phyloP scores from a whole-genome alignment of 192 early-diverging fungal genomes.

The Rhizoclosmatium globosum region DNA sequence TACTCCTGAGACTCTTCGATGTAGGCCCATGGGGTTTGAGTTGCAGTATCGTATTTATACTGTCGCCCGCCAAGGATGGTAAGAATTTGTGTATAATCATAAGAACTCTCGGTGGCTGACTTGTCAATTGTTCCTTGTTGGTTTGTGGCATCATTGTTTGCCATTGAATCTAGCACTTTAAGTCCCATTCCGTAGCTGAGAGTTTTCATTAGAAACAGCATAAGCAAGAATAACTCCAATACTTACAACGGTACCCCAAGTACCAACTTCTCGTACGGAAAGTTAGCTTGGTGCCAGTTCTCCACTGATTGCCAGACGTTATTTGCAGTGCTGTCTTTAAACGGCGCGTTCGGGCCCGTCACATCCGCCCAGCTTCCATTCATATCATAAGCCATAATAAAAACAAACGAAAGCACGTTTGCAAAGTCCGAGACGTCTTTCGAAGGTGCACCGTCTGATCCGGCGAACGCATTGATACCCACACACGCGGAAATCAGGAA shows the following conservation, averaged over 20 bases:
- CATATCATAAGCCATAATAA: slow-evolving; percentile 15
- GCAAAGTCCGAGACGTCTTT: not conserved
- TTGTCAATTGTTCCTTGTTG: not conserved
- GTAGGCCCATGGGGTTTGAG: slow-evolving; percentile 77
- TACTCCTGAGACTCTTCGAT: slow-evolving; percentile 63
- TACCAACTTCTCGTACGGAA: slow-evolving; percentile 6
- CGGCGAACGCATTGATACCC: not conserved
- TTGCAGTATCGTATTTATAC: slow-evolving; percentile 66
- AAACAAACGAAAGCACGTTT: not conserved
- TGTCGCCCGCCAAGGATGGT: slow-evolving; percentile 51
- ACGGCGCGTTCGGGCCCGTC: slow-evolving; percentile 8
- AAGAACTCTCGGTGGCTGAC: not conserved
- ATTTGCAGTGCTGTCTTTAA: not conserved
- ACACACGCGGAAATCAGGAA: not conserved
- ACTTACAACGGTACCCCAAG: slow-evolving; percentile 17
- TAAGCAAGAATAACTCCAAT: not conserved
- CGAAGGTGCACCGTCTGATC: not conserved
- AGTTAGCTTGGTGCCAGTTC: not conserved
- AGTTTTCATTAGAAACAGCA: not conserved
- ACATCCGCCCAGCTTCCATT: not conserved
- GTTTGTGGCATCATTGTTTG: not conserved
- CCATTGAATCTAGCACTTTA: not conserved
- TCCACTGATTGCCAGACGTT: not conserved
- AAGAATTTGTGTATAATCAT: slow-evolving; percentile 2
- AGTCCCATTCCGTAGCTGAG: not conserved